These are phyloP conservation scores for Aspergillus pseudoterreus DNA, from an alignment of 2,329 filamentous ascomycete species.

Conservation along the genomic window DNA sequence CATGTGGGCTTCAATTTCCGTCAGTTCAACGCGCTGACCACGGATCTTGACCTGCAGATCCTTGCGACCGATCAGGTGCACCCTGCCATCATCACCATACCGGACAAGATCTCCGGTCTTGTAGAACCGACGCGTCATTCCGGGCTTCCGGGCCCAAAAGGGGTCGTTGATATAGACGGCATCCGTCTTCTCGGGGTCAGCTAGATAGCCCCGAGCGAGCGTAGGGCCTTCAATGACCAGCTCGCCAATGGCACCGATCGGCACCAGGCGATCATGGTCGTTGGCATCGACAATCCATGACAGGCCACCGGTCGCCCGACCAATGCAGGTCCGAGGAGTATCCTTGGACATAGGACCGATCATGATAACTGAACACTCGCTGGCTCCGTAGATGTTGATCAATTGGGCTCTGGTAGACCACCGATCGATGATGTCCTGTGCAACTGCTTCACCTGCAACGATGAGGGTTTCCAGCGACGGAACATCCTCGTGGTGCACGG, in stretches of 20 bases:
- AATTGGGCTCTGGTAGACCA: constrained; percentile 28
- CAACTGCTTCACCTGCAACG: constrained; percentile 23
- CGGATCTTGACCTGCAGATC: constrained; percentile 60
- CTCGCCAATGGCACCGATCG: constrained; percentile 31
- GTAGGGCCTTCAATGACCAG: constrained; percentile 41
- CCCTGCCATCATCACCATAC: constrained; percentile 21
- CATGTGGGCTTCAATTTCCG: constrained; percentile 39
- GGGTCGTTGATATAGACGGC: constrained; percentile 23
- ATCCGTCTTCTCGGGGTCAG: constrained; percentile 23
- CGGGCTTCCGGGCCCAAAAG: constrained; percentile 17
- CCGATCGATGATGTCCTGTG: constrained; percentile 16
- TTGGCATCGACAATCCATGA: constrained; percentile 27
- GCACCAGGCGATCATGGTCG: constrained; percentile 26
- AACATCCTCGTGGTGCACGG: constrained; percentile 34
- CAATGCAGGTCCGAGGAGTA: constrained; percentile 14
- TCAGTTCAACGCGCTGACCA: constrained; percentile 58
- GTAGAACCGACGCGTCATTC: constrained; percentile 19
- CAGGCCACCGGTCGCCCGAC: constrained; percentile 15
- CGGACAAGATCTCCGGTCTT: constrained; percentile 27
- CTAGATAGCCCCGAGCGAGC: constrained; percentile 40
- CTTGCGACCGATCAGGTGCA: constrained; percentile 48
- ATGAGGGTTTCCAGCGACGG: constrained; percentile 35
- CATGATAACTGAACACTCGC: constrained; percentile 26
- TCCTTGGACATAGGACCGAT: constrained; percentile 9
- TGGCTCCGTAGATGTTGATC: constrained; percentile 35